phyloP scores from a whole-genome alignment of 805 yeast genomes.

The Cyberlindnera xylosilytica region DNA sequence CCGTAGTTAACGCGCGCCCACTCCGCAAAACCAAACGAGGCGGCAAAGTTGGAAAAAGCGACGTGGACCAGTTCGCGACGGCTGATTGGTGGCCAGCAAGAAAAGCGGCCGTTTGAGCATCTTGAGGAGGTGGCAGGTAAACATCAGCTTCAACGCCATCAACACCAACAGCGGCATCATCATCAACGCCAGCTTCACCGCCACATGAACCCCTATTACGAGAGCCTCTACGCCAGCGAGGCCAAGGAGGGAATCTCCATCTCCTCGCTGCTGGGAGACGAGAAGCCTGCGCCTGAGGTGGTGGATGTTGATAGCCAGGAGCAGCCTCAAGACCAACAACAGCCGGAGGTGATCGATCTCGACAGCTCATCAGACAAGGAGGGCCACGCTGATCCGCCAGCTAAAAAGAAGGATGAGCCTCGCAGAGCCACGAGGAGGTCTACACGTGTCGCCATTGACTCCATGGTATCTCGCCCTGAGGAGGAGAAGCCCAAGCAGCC shows the following conservation, averaged over 20 bases:
- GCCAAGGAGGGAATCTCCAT: constrained; percentile 10
- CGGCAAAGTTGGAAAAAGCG: too few species aligned
- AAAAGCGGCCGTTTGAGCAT: too few species aligned
- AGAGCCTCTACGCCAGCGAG: neutral
- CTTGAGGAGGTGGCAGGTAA: neutral
- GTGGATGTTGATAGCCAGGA: neutral
- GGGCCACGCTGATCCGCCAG: neutral
- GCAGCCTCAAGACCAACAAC: neutral
- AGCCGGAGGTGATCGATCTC: neutral
- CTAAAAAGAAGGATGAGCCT: constrained; percentile 4
- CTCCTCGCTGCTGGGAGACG: constrained; percentile 11
- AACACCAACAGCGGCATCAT: neutral
- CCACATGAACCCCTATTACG: constrained; percentile 2
- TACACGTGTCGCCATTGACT: constrained; percentile 10
- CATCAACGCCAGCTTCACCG: constrained; percentile 1
- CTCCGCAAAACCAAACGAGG: too few species aligned
- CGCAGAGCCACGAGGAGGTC: constrained; percentile 8
- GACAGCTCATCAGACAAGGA: neutral
- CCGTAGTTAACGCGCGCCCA: constrained; percentile 11
- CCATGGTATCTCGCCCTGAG: constrained; percentile 4
- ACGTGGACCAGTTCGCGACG: too few species aligned
- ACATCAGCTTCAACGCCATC: neutral
- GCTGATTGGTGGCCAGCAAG: too few species aligned
- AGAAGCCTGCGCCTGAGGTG: constrained; percentile 2
- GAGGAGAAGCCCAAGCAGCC: constrained; percentile 1